Evolutionary conservation across 768 basidiomycete species (phyloP).

Genomic region (Mycena alexandri): DNA sequence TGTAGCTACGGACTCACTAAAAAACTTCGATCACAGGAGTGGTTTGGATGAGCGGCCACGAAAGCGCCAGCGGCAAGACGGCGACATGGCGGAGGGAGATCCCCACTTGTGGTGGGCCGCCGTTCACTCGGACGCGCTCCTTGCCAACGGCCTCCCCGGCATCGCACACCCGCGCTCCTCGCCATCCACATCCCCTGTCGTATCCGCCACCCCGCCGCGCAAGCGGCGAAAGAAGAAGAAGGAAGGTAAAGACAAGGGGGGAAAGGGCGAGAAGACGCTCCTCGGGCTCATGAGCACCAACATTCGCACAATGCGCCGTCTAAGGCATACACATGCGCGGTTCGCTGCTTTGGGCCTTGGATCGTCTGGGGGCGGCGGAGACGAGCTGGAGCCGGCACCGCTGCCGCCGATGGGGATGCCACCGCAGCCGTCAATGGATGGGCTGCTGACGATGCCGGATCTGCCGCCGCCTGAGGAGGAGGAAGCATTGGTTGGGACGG

Average conservation of each 20-base stretch:
- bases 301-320: constrained; percentile 78
- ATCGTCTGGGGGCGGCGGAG: neutral
- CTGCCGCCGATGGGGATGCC: constrained; percentile 25
- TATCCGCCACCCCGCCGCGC: constrained; percentile 35
- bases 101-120: constrained; percentile 83
- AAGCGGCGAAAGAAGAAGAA: constrained; percentile 49
- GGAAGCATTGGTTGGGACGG: constrained; percentile 55
- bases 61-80: constrained; percentile 68
- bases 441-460: constrained; percentile 52
- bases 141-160: constrained; percentile 74
- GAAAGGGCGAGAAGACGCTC: constrained; percentile 58
- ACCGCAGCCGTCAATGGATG: constrained; percentile 6
- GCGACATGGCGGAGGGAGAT: constrained; percentile 48
- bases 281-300: constrained; percentile 82
- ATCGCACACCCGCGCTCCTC: constrained; percentile 53
- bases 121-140: constrained; percentile 69
- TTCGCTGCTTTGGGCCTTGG: constrained; percentile 67
- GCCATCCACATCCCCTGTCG: neutral
- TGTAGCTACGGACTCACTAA: neutral
- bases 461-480: constrained; percentile 48
- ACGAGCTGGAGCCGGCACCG: constrained; percentile 12
- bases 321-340: constrained; percentile 79
- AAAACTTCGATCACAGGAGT: constrained; percentile 41
- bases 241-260: constrained; percentile 21
- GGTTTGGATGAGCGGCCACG: constrained; percentile 62